phyloP scores from a whole-genome alignment of 306 rosid genomes.

The Alnus glutinosa region DNA sequence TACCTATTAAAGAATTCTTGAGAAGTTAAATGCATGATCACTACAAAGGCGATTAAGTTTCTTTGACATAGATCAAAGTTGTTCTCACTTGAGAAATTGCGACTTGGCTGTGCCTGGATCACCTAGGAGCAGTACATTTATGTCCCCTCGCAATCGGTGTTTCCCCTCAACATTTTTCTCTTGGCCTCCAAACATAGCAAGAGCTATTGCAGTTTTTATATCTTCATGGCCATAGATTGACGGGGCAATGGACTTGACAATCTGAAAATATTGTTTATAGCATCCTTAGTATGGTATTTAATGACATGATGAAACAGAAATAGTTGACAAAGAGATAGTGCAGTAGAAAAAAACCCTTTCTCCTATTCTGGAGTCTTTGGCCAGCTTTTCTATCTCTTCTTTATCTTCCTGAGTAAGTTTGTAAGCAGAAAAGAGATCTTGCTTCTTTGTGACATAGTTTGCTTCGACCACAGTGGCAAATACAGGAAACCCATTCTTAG shows the following conservation, averaged over 20 bases:
- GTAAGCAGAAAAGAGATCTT: conserved; percentile 93
- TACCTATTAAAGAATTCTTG: conserved; percentile 46
- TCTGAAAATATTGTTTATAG: conserved; percentile 45
- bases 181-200: conserved; percentile 98
- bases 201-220: conserved; percentile 93
- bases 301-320: background rate
- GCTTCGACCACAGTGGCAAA: conserved; percentile 99
- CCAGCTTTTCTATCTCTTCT: conserved; percentile 75
- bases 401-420: conserved; percentile 94
- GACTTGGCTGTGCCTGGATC: conserved; percentile 99
- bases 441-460: conserved; percentile 84
- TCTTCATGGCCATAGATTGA: conserved; percentile 95
- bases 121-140: conserved; percentile 92
- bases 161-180: conserved; percentile 93
- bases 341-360: conserved; percentile 71
- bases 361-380: conserved; percentile 93
- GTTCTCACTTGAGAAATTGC: conserved; percentile 92
- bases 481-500: conserved; percentile 97
- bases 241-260: conserved; percentile 92
- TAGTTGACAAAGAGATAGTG: background rate
- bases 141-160: conserved; percentile 87
- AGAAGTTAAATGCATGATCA: conserved; percentile 9
- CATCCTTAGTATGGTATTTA: conserved; percentile 15
- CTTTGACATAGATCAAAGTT: conserved; percentile 4
- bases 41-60: background rate